These are phyloP conservation scores for Sedum album DNA, from an alignment of 164 flowering plant species.

Conservation along the genomic window DNA sequence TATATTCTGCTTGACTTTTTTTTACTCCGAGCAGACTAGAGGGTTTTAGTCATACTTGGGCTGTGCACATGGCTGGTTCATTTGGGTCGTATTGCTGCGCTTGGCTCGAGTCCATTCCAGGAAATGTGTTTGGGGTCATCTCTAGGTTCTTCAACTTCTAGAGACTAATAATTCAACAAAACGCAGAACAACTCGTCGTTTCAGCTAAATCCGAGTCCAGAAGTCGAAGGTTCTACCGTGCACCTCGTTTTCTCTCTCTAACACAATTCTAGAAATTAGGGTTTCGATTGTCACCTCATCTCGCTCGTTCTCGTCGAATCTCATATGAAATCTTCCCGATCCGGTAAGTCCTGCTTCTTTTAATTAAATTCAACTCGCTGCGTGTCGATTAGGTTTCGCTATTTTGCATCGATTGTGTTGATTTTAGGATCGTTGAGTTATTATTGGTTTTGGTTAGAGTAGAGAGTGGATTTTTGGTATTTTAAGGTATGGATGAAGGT, in stretches of 20 bases:
- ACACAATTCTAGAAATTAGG: not conserved
- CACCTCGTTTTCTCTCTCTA: not conserved
- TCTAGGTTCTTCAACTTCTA: no score
- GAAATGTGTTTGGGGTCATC: no score
- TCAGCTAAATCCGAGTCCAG: no score
- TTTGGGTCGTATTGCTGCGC: no score
- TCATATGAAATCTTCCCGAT: not conserved
- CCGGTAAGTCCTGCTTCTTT: not conserved
- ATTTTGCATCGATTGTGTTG: not conserved
- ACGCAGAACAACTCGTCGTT: no score
- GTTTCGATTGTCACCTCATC: not conserved
- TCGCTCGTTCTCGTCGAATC: not conserved
- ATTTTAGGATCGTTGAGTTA: no score
- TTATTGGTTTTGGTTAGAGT: not conserved
- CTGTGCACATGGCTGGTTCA: no score
- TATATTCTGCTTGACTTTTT: no score
- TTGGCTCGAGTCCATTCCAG: no score
- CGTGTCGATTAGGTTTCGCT: not conserved
- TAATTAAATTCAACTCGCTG: not conserved
- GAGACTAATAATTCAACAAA: no score
- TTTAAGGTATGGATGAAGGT: not conserved
- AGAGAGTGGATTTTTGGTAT: not conserved
- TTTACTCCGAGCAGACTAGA: no score
- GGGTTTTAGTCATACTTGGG: no score
- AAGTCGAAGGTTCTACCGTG: not conserved